These are phyloP conservation scores for Moniliella sp. DNA, from an alignment of 1,284 basidiomycete species.

Conservation along the genomic window DNA sequence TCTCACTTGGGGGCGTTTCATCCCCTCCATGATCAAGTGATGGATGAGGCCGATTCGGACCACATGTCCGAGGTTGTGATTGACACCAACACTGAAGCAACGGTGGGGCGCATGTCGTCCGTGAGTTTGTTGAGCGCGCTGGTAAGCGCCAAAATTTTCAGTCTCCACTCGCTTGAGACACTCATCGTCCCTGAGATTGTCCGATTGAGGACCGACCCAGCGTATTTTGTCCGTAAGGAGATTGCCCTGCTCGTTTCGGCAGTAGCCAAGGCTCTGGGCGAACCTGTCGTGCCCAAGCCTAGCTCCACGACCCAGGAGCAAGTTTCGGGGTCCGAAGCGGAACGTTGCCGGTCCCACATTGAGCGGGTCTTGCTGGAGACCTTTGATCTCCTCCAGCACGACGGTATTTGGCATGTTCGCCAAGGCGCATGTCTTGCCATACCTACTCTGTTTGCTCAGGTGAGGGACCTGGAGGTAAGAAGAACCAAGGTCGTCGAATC, in stretches of 20 bases:
- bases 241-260: constrained; percentile 70
- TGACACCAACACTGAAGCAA: constrained; percentile 44
- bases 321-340: no score
- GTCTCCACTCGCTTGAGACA: constrained; percentile 36
- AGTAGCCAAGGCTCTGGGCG: constrained; percentile 52
- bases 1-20: no score
- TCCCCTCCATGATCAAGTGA: constrained; percentile 5
- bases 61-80: constrained; percentile 5
- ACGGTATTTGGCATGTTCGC: constrained; percentile 61
- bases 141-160: constrained; percentile 37
- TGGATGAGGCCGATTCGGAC: constrained; percentile 6
- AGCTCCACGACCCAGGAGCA: no score
- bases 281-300: constrained; percentile 28
- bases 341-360: no score
- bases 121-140: constrained; percentile 80
- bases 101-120: constrained; percentile 65
- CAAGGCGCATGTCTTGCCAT: constrained; percentile 70
- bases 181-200: constrained; percentile 61
- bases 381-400: constrained; percentile 50
- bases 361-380: constrained; percentile 41
- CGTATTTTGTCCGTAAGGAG: constrained; percentile 68
- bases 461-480: no score
- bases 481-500: constrained; percentile 13
- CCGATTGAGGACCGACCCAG: constrained; percentile 52
- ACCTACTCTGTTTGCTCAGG: constrained; percentile 46